A percentile compares a stretch with the other conserved stretches of the same genome.
Evolutionary conservation across 2,329 filamentous ascomycete species (phyloP).

Genomic region (Talaromyces atroroseus): DNA sequence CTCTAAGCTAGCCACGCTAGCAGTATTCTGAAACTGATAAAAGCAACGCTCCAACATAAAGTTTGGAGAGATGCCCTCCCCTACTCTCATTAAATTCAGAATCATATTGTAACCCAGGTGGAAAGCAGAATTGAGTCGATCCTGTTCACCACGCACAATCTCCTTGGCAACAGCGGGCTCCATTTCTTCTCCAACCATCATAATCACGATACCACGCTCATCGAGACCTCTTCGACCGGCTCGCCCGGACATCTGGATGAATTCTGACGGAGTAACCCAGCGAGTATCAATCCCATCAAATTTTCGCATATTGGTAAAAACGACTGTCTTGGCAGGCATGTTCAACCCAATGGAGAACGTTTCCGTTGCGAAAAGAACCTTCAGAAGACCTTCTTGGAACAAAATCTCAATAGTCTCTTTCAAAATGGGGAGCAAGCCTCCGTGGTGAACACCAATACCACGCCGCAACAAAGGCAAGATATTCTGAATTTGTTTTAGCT

Average conservation of each 20-base stretch:
- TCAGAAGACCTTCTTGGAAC: constrained; percentile 96
- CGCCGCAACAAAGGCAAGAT: constrained; percentile 81
- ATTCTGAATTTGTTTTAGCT: constrained; percentile 83
- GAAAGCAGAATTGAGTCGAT: constrained; percentile 95
- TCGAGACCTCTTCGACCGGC: constrained; percentile 95
- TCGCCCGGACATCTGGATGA: constrained; percentile 97
- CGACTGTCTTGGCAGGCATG: constrained; percentile 98
- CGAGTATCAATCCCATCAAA: constrained; percentile 78
- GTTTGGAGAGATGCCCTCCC: constrained; percentile 95
- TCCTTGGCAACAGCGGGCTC: constrained; percentile 90
- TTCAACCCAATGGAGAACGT: constrained; percentile 98
- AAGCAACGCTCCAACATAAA: constrained; percentile 99
- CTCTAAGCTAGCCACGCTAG: constrained; percentile 77
- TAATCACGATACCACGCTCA: constrained; percentile 96
- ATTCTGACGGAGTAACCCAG: constrained; percentile 89
- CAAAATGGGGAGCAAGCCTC: constrained; percentile 85
- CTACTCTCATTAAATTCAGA: constrained; percentile 83
- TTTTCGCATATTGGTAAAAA: constrained; percentile 96
- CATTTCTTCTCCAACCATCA: constrained; percentile 98
- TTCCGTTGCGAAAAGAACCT: constrained; percentile 95
- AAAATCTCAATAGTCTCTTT: constrained; percentile 99
- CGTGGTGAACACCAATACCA: constrained; percentile 96
- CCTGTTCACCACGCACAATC: constrained; percentile 93
- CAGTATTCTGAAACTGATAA: constrained; percentile 95
- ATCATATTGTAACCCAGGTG: constrained; percentile 99